Evolutionary conservation across 768 basidiomycete species (phyloP).

Genomic region (Suillus hirtellus): DNA sequence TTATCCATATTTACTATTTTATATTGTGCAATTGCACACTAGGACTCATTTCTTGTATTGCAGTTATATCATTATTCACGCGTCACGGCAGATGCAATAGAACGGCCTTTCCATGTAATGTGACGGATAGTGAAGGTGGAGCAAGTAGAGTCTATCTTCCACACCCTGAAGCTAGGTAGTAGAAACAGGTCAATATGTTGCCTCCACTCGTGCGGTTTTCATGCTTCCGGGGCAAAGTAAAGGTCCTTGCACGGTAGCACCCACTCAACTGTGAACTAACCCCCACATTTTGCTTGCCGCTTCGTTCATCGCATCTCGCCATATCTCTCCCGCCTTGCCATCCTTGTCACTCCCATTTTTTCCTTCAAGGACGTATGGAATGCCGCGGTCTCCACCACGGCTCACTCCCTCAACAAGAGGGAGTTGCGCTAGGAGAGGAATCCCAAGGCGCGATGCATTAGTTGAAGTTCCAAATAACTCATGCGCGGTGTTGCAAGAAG

Average conservation of each 20-base stretch:
- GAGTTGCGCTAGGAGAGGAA: conserved; percentile 75
- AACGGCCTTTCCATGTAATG: not conserved
- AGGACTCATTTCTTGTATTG: not conserved
- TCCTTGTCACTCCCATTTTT: conserved; percentile 19
- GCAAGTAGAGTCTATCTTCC: not conserved
- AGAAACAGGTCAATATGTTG: not conserved
- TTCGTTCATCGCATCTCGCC: conserved; percentile 33
- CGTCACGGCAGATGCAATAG: not conserved
- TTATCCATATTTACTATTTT: not conserved
- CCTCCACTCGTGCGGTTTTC: not conserved
- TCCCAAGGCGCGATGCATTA: conserved; percentile 55
- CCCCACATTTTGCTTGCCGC: conserved; percentile 33
- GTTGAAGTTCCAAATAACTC: conserved; percentile 70
- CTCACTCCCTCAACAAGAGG: conserved; percentile 81
- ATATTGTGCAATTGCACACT: not conserved
- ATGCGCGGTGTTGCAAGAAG: conserved; percentile 64
- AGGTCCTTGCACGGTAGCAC: not conserved
- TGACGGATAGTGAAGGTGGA: not conserved
- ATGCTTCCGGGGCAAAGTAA: no score
- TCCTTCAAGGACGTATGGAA: conserved; percentile 46
- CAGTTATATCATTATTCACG: not conserved
- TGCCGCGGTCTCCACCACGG: conserved; percentile 66
- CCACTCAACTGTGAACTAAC: not conserved
- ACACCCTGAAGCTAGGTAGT: not conserved
- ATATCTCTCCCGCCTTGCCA: conserved; percentile 31